These are phyloP conservation scores for Akanthomyces dipterigenus DNA, from an alignment of 2,329 filamentous ascomycete genomes.

Conservation along the genomic window DNA sequence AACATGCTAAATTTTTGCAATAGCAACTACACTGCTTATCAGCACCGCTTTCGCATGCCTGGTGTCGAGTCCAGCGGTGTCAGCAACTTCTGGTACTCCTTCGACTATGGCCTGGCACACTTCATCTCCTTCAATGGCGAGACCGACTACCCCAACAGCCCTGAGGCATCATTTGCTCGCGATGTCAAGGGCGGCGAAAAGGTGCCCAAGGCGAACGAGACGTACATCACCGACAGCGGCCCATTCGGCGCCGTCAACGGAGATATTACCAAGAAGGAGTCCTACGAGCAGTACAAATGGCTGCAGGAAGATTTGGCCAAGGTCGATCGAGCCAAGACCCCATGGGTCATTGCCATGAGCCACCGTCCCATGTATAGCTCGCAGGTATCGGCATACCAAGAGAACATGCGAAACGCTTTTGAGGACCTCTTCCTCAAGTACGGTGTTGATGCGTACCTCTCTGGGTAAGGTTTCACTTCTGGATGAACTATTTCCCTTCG, in stretches of 20 bases:
- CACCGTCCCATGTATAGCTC: conserved; percentile 44
- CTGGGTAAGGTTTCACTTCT: conserved; percentile 12
- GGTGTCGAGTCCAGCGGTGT: conserved; percentile 40
- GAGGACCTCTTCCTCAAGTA: conserved; percentile 36
- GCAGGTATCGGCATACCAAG: conserved; percentile 36
- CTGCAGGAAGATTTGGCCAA: conserved; percentile 35
- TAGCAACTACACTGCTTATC: conserved; percentile 43
- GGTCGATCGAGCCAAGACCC: conserved; percentile 39
- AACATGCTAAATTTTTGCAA: background rate
- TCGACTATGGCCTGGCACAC: conserved; percentile 47
- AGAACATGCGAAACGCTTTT: conserved; percentile 36
- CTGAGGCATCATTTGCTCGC: conserved; percentile 36
- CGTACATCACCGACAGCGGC: conserved; percentile 40
- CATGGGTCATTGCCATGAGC: conserved; percentile 43
- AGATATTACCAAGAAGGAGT: conserved; percentile 31
- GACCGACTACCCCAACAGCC: conserved; percentile 43
- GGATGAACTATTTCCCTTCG: background rate
- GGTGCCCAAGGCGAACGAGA: conserved; percentile 32
- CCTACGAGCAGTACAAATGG: conserved; percentile 42
- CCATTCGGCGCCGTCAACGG: conserved; percentile 40
- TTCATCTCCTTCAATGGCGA: conserved; percentile 42
- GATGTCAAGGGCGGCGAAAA: conserved; percentile 36
- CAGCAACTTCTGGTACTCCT: conserved; percentile 48
- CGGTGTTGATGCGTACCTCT: conserved; percentile 40
- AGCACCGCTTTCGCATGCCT: conserved; percentile 46